A percentile compares a stretch with the other conserved stretches of the same genome.
Conservation (phyloP, 202 grass and related monocot species). For the Schoenoplectus tabernaemontani region DNA sequence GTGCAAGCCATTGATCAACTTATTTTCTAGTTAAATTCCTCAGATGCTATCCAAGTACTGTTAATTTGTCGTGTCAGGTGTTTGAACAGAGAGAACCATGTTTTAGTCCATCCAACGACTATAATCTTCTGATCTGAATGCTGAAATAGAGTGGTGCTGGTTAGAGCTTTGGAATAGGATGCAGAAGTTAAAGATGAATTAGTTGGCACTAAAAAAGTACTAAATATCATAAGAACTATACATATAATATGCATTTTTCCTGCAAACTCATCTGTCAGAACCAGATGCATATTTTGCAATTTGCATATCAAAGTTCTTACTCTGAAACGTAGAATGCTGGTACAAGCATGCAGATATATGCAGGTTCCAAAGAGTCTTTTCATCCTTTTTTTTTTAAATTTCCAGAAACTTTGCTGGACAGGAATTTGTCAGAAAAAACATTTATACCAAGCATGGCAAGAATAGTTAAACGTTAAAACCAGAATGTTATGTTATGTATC, state of each 20-base stretch:
- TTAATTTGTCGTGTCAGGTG: not conserved
- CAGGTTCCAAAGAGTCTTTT: not conserved
- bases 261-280: not conserved
- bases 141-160: not conserved
- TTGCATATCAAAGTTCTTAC: not conserved
- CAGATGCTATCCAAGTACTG: not conserved
- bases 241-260: not conserved
- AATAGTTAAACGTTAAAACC: too few relatives aligned
- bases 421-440: not conserved
- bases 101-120: not conserved
- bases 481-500: not conserved
- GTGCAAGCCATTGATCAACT: too few relatives aligned
- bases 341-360: not conserved
- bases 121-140: not conserved
- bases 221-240: not conserved
- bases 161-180: not conserved
- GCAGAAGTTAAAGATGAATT: not conserved
- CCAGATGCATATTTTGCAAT: not conserved
- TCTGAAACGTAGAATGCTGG: not conserved
- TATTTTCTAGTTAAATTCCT: too few relatives aligned
- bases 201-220: not conserved
- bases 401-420: not conserved
- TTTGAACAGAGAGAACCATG: not conserved
- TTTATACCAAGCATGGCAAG: not conserved
- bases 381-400: not conserved